Evolutionary conservation across 352 stramenopile species (phyloP), one percentile per base, ranked within the genome.

Genomic region (Phytopythium oedochilum): DNA sequence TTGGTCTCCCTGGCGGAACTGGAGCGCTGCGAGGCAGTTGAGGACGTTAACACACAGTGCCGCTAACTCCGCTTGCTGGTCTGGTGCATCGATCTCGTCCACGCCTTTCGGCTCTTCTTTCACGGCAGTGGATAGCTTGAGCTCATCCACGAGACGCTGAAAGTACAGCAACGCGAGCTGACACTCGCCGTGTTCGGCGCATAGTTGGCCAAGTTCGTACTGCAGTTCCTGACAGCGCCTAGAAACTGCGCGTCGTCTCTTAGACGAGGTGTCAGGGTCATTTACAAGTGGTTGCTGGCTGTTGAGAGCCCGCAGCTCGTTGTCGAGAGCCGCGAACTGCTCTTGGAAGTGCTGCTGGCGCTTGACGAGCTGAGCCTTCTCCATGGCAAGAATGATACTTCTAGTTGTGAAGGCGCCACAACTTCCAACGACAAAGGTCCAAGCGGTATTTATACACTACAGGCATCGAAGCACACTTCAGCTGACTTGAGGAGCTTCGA

Each of bases 161-260:
- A 78, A 81, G 54, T 81, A 77, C 35, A 59, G 59, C 15, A 47
- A 44, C 14, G 74, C 74, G 4, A 70, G 59, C 0, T 35, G 34
- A 8, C 68, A 63, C 46, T 82, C 69, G 20, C 62, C 60, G 29
- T 78, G 57, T 22, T 64, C 28, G 3, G 59, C 53, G 26, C 70
- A 81, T 15, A 79, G 53, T 29, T 69, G 43, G 11, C 68, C 76
- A 23, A 83, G 46, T 4, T 70, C 43, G 34, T 72, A 75, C 25
- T 77, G 63, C 20, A 67, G 25, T 25, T 66, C 63, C 34, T 71
- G 38, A 26, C 66, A 45, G 3, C 53, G 42, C 12, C 40, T 31
- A 31, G 40, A 20, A 28, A 31, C 55, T 31, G 47, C 12, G 34
- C 29, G 26, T 22, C 23, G 9, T n/a, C n/a, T 34, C 20, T 6